Evolutionary conservation across 129 eudicot genomes (phyloP).

Genomic region (Kitagawia praeruptora): DNA sequence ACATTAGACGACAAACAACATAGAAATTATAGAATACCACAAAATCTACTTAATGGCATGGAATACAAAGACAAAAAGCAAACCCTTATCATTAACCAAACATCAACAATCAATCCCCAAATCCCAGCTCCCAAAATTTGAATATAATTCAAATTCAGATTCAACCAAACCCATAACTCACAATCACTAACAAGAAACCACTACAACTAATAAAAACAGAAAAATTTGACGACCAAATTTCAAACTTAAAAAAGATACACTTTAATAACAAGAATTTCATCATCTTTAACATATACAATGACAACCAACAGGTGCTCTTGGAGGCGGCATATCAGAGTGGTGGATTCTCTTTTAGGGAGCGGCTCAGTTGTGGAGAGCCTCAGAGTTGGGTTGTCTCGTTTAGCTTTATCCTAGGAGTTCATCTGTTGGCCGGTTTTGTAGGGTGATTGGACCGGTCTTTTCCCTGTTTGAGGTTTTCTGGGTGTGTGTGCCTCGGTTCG

Average conservation of each 20-base stretch:
- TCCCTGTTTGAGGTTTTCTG: too few species aligned
- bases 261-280: background rate
- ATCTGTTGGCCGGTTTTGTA: too few species aligned
- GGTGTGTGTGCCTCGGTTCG: too few species aligned
- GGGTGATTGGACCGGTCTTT: too few species aligned
- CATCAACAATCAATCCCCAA: background rate
- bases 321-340: too few species aligned
- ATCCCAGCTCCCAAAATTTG: background rate
- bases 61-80: background rate
- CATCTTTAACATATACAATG: background rate
- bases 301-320: too few species aligned
- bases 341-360: too few species aligned
- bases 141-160: background rate
- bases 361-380: too few species aligned
- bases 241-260: background rate
- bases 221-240: background rate
- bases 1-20: background rate
- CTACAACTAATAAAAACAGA: background rate
- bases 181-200: background rate
- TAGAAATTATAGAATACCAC: background rate
- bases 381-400: too few species aligned
- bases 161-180: background rate
- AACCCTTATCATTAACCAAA: background rate
- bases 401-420: too few species aligned
- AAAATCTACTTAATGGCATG: background rate